Conservation (phyloP, 805 yeast species). For the Metschnikowia anglica region DNA sequence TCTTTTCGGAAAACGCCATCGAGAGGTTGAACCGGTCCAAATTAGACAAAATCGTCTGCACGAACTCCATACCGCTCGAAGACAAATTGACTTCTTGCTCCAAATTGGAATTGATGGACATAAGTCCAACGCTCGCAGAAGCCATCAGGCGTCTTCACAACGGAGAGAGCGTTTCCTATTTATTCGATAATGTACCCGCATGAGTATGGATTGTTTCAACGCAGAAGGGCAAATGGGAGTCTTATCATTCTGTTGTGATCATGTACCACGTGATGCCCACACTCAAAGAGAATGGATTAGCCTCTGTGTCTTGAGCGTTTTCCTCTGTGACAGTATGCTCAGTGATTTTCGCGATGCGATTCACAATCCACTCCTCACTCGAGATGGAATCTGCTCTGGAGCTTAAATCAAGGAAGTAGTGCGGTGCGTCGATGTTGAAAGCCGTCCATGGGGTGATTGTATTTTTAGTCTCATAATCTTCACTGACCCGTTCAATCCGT, state of each 20-base stretch:
- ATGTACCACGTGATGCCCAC: constrained; percentile 64
- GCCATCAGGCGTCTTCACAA: constrained; percentile 92
- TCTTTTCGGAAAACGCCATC: constrained; percentile 82
- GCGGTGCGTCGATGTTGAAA: constrained; percentile 85
- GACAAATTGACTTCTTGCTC: constrained; percentile 57
- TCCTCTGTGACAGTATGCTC: constrained; percentile 51
- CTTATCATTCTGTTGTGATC: constrained; percentile 9
- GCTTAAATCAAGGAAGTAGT: constrained; percentile 63
- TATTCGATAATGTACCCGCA: constrained; percentile 61
- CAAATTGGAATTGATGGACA: constrained; percentile 78
- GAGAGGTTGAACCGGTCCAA: constrained; percentile 66
- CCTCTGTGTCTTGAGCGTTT: constrained; percentile 29
- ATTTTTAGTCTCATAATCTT: constrained; percentile 3
- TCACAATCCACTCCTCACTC: constrained; percentile 79
- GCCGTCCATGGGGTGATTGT: constrained; percentile 81
- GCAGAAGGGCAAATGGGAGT: background rate
- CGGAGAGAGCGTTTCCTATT: constrained; percentile 90
- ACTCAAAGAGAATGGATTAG: constrained; percentile 67
- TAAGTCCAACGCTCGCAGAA: constrained; percentile 86
- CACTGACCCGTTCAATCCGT: constrained; percentile 39
- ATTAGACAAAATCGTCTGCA: constrained; percentile 76
- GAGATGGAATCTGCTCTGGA: constrained; percentile 21
- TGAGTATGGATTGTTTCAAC: constrained; percentile 3
- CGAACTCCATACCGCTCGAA: constrained; percentile 88
- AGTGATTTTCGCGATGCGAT: constrained; percentile 58